Conservation (phyloP, 495 filamentous ascomycete species). For the Penicillium lividum region DNA sequence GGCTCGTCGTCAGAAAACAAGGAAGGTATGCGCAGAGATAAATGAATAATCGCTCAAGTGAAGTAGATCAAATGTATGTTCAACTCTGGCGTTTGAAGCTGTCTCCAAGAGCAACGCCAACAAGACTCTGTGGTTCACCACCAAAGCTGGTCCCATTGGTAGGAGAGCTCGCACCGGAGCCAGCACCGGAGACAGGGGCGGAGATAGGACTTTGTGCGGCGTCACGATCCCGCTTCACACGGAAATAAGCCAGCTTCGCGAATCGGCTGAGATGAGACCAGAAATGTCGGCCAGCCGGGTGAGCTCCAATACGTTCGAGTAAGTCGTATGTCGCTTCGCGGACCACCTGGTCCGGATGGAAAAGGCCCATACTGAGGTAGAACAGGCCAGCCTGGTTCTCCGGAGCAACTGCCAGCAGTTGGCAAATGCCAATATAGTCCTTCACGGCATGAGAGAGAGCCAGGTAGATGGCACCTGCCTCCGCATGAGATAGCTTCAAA, state of each 20-base stretch:
- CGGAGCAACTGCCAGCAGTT: constrained; percentile 81
- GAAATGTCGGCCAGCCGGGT: constrained; percentile 92
- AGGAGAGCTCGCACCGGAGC: background rate
- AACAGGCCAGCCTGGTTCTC: constrained; percentile 89
- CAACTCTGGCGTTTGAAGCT: constrained; percentile 24
- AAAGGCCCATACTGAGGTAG: constrained; percentile 88
- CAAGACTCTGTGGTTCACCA: constrained; percentile 39
- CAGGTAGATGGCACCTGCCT: constrained; percentile 77
- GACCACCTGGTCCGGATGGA: constrained; percentile 81
- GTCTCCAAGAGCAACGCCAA: constrained; percentile 42
- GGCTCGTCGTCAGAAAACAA: background rate
- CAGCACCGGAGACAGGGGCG: constrained; percentile 12
- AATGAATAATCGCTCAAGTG: background rate
- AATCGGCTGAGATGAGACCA: constrained; percentile 86
- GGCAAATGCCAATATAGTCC: constrained; percentile 84
- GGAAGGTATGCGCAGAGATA: background rate
- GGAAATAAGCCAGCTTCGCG: constrained; percentile 74
- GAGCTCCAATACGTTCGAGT: constrained; percentile 76
- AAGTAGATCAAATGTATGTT: constrained; percentile 3
- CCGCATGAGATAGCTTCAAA: constrained; percentile 67
- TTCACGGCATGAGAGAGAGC: constrained; percentile 73
- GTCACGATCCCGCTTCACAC: constrained; percentile 66
- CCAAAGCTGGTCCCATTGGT: constrained; percentile 23
- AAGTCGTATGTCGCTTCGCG: constrained; percentile 75
- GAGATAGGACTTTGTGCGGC: constrained; percentile 35